These are phyloP conservation scores for Auriscalpium orientale DNA, from an alignment of 768 basidiomycete genomes.

Conservation along the genomic window DNA sequence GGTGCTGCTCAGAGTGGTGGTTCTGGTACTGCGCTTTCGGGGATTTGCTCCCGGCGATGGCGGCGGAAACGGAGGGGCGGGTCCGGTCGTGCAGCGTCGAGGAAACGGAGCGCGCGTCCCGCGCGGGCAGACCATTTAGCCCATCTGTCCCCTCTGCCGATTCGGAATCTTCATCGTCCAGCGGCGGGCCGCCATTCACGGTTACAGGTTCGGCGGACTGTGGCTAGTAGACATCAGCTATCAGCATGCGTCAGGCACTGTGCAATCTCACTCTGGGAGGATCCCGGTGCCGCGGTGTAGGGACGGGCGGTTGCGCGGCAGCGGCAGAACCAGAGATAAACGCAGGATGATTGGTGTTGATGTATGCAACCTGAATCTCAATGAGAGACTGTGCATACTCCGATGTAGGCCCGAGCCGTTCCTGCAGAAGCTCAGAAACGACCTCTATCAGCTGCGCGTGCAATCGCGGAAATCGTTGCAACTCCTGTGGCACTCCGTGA, in stretches of 20 bases:
- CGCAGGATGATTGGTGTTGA: conserved; percentile 97
- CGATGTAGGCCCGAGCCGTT: conserved; percentile 92
- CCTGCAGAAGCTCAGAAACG: conserved; percentile 92
- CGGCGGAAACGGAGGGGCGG: conserved; percentile 36
- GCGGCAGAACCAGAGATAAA: conserved; percentile 77
- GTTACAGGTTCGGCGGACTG: conserved; percentile 46
- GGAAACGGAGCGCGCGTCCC: conserved; percentile 65
- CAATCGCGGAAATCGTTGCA: conserved; percentile 90
- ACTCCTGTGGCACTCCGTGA: conserved; percentile 49
- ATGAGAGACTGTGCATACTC: conserved; percentile 96
- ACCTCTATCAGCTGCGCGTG: conserved; percentile 93
- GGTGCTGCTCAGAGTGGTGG: conserved; percentile 4
- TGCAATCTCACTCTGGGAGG: conserved; percentile 44
- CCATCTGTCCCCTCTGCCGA: conserved; percentile 48
- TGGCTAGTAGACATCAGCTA: conserved; percentile 35
- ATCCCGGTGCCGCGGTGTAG: conserved; percentile 35
- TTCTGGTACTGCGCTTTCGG: conserved; percentile 15
- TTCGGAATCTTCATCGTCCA: conserved; percentile 64
- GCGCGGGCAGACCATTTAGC: conserved; percentile 43
- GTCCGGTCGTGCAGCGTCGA: conserved; percentile 71
- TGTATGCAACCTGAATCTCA: conserved; percentile 96
- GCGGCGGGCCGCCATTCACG: conserved; percentile 43
- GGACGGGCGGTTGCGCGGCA: conserved; percentile 42
- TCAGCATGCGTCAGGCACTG: neutral
- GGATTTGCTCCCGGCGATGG: conserved; percentile 19